Base-by-base conservation (phyloP, 768 basidiomycete species). In the Epithele typhae region DNA sequence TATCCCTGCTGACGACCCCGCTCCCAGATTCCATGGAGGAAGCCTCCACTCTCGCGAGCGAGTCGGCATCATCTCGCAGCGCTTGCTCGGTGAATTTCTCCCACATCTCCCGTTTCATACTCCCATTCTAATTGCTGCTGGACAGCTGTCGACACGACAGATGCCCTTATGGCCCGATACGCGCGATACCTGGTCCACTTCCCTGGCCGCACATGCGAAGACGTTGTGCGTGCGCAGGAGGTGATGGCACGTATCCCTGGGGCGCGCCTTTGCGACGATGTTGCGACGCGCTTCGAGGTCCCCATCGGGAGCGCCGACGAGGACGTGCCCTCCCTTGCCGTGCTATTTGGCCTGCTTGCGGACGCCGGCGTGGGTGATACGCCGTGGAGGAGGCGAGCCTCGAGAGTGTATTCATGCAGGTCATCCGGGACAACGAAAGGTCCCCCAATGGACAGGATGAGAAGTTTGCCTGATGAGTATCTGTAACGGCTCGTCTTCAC, bases 111-210 rank as follows among this genome's bases (percentile, higher is more conserved):
- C 33, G 35, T 19, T 25, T n/a, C n/a, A n/a, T n/a, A n/a, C n/a
- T n/a, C n/a, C n/a, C n/a, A n/a, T n/a, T n/a, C n/a, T n/a, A n/a
- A n/a, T n/a, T n/a, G n/a, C n/a, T n/a, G n/a, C n/a, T n/a, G n/a
- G n/a, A n/a, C 43, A 83, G 87, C 85, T 51, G 69, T 88, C 40
- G 86, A 84, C 1, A 82, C 84, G 4, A 80, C 77, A 0, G 73
- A 77, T 21, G 71, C 74, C 3, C 75, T 90, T 5, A 78, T 79
- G 1, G 68, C 75, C 22, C 80, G 84, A 17, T 83, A 88, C 59
- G 79, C 81, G 5, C 78, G 73, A 1, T 90, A 91, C 62, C 84
- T 88, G 55, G 79, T 88, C n/a, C 87, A 89, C 60, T 82, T 90
- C 59, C 75, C 77, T 1, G 82, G 81, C 49, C 78, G 77, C 1